phyloP scores from a whole-genome alignment of 2,329 filamentous ascomycete species.

The Clarireedia monteithiana region DNA sequence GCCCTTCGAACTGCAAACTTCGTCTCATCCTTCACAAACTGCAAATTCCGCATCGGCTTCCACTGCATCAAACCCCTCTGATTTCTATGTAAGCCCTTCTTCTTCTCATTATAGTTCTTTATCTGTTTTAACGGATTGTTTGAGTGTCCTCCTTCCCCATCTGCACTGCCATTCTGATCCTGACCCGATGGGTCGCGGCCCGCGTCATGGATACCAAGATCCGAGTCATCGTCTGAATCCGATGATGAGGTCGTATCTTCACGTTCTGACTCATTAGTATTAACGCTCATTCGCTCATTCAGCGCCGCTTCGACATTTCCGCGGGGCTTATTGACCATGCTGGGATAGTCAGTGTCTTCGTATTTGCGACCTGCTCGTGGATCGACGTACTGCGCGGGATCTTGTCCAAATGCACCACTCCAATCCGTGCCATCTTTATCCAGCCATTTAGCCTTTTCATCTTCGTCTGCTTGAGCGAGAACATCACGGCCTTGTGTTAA shows the following conservation, averaged over 20 bases:
- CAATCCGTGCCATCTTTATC: conserved; percentile 75
- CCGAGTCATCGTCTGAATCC: conserved; percentile 29
- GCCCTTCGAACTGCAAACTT: conserved; percentile 70
- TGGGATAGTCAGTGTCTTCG: conserved; percentile 11
- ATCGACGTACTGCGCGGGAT: conserved; percentile 44
- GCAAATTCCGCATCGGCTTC: conserved; percentile 77
- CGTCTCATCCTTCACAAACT: conserved; percentile 83
- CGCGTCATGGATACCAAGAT: conserved; percentile 54
- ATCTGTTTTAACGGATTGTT: conserved; percentile 49
- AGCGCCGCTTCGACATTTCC: conserved; percentile 10
- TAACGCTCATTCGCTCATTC: conserved; percentile 24
- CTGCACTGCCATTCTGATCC: neutral
- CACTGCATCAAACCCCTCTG: conserved; percentile 93
- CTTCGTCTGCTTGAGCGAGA: conserved; percentile 61
- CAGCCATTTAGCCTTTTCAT: conserved; percentile 72
- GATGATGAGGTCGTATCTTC: conserved; percentile 11
- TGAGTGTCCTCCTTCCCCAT: conserved; percentile 8
- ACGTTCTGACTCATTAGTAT: conserved; percentile 7
- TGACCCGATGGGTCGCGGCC: conserved; percentile 4
- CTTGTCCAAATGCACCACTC: conserved; percentile 76
- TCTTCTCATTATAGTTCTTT: conserved; percentile 59
- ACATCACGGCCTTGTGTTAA: conserved; percentile 74
- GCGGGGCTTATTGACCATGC: conserved; percentile 4
- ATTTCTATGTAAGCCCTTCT: conserved; percentile 71
- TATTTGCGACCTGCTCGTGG: conserved; percentile 1